Percentiles rank a stretch among this genome's conserved stretches.
Evolutionary conservation across 2,329 filamentous ascomycete species (phyloP).

Genomic region (Chlorencoelia australis): DNA sequence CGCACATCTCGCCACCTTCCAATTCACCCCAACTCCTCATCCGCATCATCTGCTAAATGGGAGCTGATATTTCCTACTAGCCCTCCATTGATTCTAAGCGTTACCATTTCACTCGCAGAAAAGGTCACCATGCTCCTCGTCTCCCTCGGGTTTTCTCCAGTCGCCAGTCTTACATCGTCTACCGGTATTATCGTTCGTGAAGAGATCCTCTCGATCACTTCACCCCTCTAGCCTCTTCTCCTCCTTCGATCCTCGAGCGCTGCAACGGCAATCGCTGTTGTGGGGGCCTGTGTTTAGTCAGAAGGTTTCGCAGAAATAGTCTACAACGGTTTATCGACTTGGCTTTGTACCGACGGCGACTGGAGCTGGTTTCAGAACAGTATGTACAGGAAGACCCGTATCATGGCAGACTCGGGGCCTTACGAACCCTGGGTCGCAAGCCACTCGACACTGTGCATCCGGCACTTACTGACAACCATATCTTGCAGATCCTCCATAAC

Average conservation of each 20-base stretch:
- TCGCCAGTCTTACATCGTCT: conserved; percentile 52
- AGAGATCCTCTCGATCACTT: conserved; percentile 31
- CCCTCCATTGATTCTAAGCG: conserved; percentile 23
- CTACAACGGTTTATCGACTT: conserved; percentile 37
- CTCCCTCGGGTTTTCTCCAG: conserved; percentile 41
- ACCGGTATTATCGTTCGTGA: conserved; percentile 49
- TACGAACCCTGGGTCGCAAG: too few species aligned
- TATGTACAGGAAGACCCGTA: too few species aligned
- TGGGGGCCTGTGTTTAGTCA: conserved; percentile 33
- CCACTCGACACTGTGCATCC: too few species aligned
- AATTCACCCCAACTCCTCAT: conserved; percentile 5
- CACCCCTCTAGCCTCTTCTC: conserved; percentile 32
- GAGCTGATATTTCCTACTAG: conserved; percentile 21
- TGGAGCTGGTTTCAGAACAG: conserved; percentile 33
- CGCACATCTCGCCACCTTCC: not conserved
- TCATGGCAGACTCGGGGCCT: too few species aligned
- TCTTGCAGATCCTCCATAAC: conserved; percentile 1
- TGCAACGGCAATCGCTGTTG: conserved; percentile 23
- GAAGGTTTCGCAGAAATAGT: conserved; percentile 31
- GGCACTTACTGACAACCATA: too few species aligned
- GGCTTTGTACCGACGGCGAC: conserved; percentile 45
- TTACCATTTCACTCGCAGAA: conserved; percentile 25
- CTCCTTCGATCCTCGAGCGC: conserved; percentile 36
- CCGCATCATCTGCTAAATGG: conserved; percentile 17
- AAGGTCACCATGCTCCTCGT: conserved; percentile 47